Conservation (phyloP, 1,284 basidiomycete genomes). For the Cryptococcus wingfieldii region DNA sequence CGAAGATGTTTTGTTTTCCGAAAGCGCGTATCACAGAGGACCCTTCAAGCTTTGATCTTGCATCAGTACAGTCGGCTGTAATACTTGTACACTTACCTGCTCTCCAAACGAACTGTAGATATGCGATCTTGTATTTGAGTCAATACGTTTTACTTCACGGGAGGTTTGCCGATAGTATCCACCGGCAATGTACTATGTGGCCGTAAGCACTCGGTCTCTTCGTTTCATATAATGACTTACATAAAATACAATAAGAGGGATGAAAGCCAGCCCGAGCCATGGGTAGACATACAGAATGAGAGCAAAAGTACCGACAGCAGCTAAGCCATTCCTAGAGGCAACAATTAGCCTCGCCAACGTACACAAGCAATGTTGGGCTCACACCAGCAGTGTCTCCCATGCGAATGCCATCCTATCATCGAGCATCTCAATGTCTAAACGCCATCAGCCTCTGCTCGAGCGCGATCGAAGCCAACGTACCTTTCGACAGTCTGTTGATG, state of each 20-base stretch:
- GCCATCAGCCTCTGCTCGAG: background rate
- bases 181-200: slow-evolving; percentile 20
- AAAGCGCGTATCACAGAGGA: slow-evolving; percentile 33
- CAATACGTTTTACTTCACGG: slow-evolving; percentile 41
- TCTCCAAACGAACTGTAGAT: slow-evolving; percentile 40
- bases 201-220: background rate
- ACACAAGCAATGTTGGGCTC: background rate
- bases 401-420: slow-evolving; percentile 27
- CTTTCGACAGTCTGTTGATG: slow-evolving; percentile 58
- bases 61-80: background rate
- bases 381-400: slow-evolving; percentile 26
- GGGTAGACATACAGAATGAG: slow-evolving; percentile 33
- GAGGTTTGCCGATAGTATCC: slow-evolving; percentile 35
- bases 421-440: slow-evolving; percentile 27
- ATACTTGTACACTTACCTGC: slow-evolving; percentile 18
- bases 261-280: slow-evolving; percentile 27
- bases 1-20: slow-evolving; percentile 24
- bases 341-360: background rate
- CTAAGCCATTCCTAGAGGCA: slow-evolving; percentile 12
- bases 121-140: slow-evolving; percentile 30
- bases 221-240: slow-evolving; percentile 9
- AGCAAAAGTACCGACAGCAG: slow-evolving; percentile 30
- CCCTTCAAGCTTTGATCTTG: slow-evolving; percentile 21
- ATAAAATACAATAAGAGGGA: slow-evolving; percentile 29
- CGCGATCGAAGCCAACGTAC: background rate